Conservation (phyloP, 805 yeast species). For the Barnettozyma sp. region DNA sequence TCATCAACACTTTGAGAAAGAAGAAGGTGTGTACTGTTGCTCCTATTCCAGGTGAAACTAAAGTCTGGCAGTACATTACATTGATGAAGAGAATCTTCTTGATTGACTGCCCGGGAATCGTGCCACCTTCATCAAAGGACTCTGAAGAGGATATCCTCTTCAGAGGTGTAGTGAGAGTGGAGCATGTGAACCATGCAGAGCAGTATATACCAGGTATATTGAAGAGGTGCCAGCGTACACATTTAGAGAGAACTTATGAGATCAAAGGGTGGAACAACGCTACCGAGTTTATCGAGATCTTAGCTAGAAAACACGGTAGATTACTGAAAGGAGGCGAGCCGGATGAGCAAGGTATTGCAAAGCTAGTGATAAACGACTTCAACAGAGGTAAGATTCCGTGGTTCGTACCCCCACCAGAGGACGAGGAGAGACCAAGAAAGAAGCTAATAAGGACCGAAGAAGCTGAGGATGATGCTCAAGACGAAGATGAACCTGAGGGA, state of each 20-base stretch:
- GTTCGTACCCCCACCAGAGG: slow-evolving; percentile 92
- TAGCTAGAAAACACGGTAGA: slow-evolving; percentile 91
- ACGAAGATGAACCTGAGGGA: slow-evolving; percentile 14
- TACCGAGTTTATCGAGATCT: slow-evolving; percentile 77
- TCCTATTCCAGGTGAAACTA: slow-evolving; percentile 98
- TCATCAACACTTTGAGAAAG: slow-evolving; percentile 85
- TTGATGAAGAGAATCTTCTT: slow-evolving; percentile 91
- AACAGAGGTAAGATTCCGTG: slow-evolving; percentile 97
- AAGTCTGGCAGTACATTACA: slow-evolving; percentile 98
- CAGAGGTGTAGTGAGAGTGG: slow-evolving; percentile 98
- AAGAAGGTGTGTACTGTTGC: slow-evolving; percentile 97
- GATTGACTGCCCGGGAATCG: slow-evolving; percentile 98
- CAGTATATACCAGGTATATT: slow-evolving; percentile 87
- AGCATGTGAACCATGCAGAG: slow-evolving; percentile 91
- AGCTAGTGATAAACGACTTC: slow-evolving; percentile 85
- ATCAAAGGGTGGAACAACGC: slow-evolving; percentile 80
- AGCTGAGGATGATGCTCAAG: slow-evolving; percentile 11
- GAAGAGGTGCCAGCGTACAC: slow-evolving; percentile 78
- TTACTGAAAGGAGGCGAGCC: slow-evolving; percentile 96
- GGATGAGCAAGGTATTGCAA: slow-evolving; percentile 89
- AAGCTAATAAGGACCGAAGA: slow-evolving; percentile 25
- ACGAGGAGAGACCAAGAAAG: slow-evolving; percentile 37
- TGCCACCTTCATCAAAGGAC: slow-evolving; percentile 89
- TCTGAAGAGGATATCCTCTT: slow-evolving; percentile 86
- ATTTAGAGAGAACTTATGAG: slow-evolving; percentile 92